These are phyloP conservation scores for Exophiala sideris DNA, from an alignment of 2,329 filamentous ascomycete species.

Conservation along the genomic window DNA sequence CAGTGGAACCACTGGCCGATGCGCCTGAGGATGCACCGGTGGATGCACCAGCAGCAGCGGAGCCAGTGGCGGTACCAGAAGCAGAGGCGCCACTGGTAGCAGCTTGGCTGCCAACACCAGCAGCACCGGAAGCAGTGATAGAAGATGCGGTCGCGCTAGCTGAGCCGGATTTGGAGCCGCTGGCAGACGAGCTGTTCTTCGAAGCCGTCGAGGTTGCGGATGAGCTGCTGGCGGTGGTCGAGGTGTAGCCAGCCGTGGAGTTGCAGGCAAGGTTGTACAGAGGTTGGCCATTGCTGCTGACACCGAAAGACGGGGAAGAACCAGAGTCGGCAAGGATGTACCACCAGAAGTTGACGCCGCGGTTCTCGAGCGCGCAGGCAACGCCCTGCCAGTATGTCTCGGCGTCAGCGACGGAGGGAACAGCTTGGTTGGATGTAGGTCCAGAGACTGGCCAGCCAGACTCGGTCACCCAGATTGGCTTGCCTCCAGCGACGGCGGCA, in stretches of 20 bases:
- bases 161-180: constrained; percentile 6
- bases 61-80: background rate
- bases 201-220: constrained; percentile 4
- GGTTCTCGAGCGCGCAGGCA: constrained; percentile 58
- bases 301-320: constrained; percentile 39
- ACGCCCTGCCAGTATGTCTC: constrained; percentile 62
- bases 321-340: constrained; percentile 39
- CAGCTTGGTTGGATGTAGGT: constrained; percentile 52
- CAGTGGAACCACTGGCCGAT: background rate
- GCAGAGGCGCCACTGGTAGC: background rate
- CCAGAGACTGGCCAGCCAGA: constrained; percentile 63
- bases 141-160: background rate
- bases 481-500: constrained; percentile 54
- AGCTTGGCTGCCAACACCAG: background rate
- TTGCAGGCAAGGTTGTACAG: constrained; percentile 40
- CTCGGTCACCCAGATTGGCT: constrained; percentile 62
- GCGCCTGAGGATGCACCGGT: background rate
- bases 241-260: constrained; percentile 10
- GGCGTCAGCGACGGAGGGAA: constrained; percentile 56
- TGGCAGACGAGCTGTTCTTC: background rate
- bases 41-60: background rate
- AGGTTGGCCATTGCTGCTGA: constrained; percentile 34
- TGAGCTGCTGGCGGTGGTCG: constrained; percentile 5
- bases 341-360: constrained; percentile 47
- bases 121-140: background rate